Conservation (phyloP, 345 rosid genomes). For the Citrus reticulata region DNA sequence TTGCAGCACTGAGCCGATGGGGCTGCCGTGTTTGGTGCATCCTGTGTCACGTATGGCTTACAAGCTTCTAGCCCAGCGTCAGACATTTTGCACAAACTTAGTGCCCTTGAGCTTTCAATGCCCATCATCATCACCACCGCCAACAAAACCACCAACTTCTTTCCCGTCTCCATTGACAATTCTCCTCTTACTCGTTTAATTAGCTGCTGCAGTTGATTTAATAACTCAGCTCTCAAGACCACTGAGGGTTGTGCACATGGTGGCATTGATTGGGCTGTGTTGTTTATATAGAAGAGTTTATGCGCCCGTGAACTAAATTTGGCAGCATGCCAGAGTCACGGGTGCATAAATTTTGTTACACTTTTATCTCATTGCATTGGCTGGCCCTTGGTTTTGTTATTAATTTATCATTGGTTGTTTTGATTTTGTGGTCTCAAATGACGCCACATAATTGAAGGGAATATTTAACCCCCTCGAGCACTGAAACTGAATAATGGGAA, state of each 20-base stretch:
- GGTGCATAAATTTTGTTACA: neutral
- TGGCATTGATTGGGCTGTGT: neutral
- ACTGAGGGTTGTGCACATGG: neutral
- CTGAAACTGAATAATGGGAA: too few species aligned
- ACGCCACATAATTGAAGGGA: neutral
- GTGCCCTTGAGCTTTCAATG: constrained; percentile 21
- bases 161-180: neutral
- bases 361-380: neutral
- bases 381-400: neutral
- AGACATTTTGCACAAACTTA: constrained; percentile 44
- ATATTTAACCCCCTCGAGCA: neutral
- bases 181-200: neutral
- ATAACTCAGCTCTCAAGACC: neutral
- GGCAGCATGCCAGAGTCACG: constrained; percentile 27
- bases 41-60: constrained; percentile 51
- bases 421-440: neutral
- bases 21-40: constrained; percentile 36
- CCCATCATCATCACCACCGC: constrained; percentile 6
- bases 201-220: neutral
- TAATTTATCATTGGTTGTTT: neutral
- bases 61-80: constrained; percentile 50
- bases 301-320: constrained; percentile 32
- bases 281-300: constrained; percentile 13
- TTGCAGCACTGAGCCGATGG: constrained; percentile 54
- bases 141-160: neutral